Evolutionary conservation across 108 stramenopile species (phyloP), one percentile per base, ranked within the genome.

Genomic region (Cyclostephanos invisitatus): DNA sequence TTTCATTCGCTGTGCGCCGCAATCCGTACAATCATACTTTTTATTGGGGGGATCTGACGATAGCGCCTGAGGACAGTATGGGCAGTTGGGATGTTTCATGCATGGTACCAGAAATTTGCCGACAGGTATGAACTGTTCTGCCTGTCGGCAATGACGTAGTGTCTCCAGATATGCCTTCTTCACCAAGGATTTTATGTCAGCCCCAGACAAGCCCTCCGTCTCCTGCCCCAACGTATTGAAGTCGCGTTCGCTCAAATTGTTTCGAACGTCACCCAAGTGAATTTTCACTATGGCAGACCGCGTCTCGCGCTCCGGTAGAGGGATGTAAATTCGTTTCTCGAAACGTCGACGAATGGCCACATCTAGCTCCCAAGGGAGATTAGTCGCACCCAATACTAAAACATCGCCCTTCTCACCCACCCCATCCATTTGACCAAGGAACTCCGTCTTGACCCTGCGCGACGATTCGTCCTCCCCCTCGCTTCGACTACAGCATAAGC

Each of bases 351-450:
- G 90, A 82, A 99, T 99, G 20, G 99, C 99, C n/a, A 97, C 91
- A 89, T 99, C 99, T 36, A 98, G 71, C 53, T 97, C 97, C 99
- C 98, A 98, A 3, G 99, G 99, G 32, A 97, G 92, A 83, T 99
- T 99, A 8, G 99, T 98, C 1, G 99, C 99, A 0, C 96, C 97
- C 54, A 99, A 77, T 0, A 98, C 94, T 0, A 98, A 78, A 18
- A 98, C 83, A 59, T 89, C 87, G 17, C 84, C 87, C 7, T 79
- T 78, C 64, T 94, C 90, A 15, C 95, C 95, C 17, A 99, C 97
- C 29, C 98, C 98, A 62, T 99, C 95, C 98, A 99, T 98, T 86
- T 99, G 99, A 10, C 98, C 98, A 15, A 99, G 82, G 81, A 99
- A 99, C 75, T 99, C 99, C 2, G 98, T 99, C 84, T 98, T 98